Percentiles rank a stretch among this genome's conserved stretches.
Conservation (phyloP, 2,329 filamentous ascomycete species). For the Microascus cirrosus region DNA sequence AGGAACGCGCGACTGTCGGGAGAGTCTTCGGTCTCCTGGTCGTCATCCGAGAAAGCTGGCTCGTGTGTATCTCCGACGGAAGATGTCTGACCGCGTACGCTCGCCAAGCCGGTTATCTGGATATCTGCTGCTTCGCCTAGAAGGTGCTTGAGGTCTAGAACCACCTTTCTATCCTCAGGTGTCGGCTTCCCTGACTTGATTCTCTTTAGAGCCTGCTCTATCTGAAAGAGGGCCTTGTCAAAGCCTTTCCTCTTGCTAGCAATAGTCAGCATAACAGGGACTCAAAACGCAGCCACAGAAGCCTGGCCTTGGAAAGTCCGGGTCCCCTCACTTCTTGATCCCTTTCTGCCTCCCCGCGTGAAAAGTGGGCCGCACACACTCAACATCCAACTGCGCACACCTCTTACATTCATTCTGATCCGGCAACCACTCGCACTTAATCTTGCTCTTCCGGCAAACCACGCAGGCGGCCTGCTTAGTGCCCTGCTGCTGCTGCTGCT, state of each 20-base stretch:
- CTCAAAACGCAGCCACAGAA: too few species aligned
- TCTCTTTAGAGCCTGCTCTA: constrained; percentile 56
- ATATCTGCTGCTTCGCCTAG: constrained; percentile 18
- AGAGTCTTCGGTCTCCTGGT: constrained; percentile 18
- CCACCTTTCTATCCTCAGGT: constrained; percentile 31
- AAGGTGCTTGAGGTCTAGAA: constrained; percentile 29
- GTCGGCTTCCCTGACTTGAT: constrained; percentile 33
- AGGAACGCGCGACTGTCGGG: constrained; percentile 11
- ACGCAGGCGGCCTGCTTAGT: constrained; percentile 44
- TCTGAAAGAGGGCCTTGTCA: constrained; percentile 63
- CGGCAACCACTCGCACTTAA: constrained; percentile 49
- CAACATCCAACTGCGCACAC: constrained; percentile 43
- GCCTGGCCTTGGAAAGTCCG: neutral
- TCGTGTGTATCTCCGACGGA: constrained; percentile 16
- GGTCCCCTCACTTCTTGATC: constrained; percentile 54
- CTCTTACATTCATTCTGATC: constrained; percentile 45
- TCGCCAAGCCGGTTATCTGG: neutral
- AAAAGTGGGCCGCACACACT: constrained; percentile 62
- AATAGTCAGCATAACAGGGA: constrained; percentile 9
- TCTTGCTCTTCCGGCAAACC: constrained; percentile 56
- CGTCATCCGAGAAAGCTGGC: constrained; percentile 19
- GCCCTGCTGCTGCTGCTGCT: neutral
- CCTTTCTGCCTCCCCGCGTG: constrained; percentile 65
- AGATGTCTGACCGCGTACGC: constrained; percentile 4
- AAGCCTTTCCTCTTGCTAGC: constrained; percentile 60